Evolutionary conservation across 2,329 filamentous ascomycete genomes (phyloP), one percentile per base, ranked within the genome.

Genomic region (Metarhizium sp.): DNA sequence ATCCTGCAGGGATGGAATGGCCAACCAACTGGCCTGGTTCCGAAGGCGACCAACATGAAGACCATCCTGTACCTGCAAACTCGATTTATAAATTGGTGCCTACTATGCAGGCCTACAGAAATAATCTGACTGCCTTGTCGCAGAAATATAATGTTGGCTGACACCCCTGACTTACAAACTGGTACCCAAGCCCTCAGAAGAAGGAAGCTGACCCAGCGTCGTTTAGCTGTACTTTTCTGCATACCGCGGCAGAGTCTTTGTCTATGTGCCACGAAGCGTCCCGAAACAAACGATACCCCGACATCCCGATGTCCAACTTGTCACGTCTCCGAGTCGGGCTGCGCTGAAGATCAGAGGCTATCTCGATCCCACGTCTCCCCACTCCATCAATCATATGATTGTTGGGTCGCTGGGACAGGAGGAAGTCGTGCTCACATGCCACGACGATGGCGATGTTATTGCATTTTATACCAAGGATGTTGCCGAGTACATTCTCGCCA

Each of bases 361-460:
- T 56, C 73, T 89, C 34, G 78, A 85, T 55, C 58, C 57, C 0
- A 30, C 53, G 0, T 70, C 71, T 7, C 77, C 80, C 1, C 87
- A 92, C 66, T 76, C 78, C 34, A 77, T 88, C 51, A 92, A 92
- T 63, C 80, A 86, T 59, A 71, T 92, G 16, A 74, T 86, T 11
- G 77, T 87, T 30, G 86, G 86, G 16, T 79, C 87, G 50, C 71
- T 92, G 13, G 89, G 89, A 0, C 71, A 77, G 6, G 74, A 87
- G 52, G 89, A 94, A 67, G 79, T 91, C 34, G 61, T 92, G 5
- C 68, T 90, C 4, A 71, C 85, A 47, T 79, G 76, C 40, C 89
- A 81, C 56, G 89, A 92, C 61, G 87, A 90, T 58, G 89, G 89
- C 6, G 88, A 92, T 64, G 79, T 91, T 2, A 73, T 83, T 50